phyloP scores from a whole-genome alignment of 1,139 yeast species.

The Pichia inconspicua region DNA sequence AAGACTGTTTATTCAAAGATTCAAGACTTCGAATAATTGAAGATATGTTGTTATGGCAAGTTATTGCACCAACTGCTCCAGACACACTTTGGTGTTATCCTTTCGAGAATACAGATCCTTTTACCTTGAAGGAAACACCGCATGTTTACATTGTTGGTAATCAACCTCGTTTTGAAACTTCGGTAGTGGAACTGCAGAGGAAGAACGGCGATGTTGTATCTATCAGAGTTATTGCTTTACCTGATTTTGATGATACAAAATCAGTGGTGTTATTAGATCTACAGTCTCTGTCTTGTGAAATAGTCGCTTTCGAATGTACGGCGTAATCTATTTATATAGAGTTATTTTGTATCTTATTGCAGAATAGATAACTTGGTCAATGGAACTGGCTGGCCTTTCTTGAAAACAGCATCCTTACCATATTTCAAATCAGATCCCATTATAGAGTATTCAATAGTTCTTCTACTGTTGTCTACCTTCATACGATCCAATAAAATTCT shows the following conservation, averaged over 20 bases:
- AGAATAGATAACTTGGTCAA: constrained; percentile 25
- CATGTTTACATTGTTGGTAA: constrained; percentile 84
- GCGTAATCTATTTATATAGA: background rate
- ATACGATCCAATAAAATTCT: constrained; percentile 54
- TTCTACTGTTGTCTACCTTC: constrained; percentile 37
- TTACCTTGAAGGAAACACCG: constrained; percentile 68
- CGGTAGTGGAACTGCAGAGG: constrained; percentile 27
- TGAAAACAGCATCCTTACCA: constrained; percentile 32
- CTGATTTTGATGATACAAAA: constrained; percentile 60
- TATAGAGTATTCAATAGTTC: constrained; percentile 33
- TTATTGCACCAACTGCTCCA: constrained; percentile 90
- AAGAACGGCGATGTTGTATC: constrained; percentile 29
- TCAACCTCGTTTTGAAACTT: constrained; percentile 51
- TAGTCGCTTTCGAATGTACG: constrained; percentile 6
- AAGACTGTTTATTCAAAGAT: constrained; percentile 20
- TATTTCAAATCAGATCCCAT: constrained; percentile 45
- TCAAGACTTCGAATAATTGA: constrained; percentile 51
- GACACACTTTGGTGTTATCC: constrained; percentile 93
- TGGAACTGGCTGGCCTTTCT: constrained; percentile 32
- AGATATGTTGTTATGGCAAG: constrained; percentile 73
- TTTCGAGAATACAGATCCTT: constrained; percentile 72
- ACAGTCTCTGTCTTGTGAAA: constrained; percentile 46
- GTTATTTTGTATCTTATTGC: background rate
- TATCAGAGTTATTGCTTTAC: constrained; percentile 59
- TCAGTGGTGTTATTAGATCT: constrained; percentile 62